A percentile compares a stretch with the other conserved stretches of the same genome.
Evolutionary conservation across 805 yeast genomes (phyloP).

Genomic region (Nakazawaea pomicola): DNA sequence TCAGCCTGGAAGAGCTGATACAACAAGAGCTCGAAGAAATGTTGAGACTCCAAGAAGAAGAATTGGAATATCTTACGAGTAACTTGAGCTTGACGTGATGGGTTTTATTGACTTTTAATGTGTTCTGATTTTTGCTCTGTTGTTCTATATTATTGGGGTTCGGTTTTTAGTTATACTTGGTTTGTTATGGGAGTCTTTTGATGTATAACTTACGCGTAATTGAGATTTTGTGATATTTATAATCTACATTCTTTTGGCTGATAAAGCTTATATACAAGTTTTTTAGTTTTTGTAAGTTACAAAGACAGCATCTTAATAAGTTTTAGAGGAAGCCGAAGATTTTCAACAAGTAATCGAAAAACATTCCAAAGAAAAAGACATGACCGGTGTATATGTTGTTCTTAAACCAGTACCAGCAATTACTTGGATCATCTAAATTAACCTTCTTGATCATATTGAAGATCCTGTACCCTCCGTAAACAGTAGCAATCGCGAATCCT

Average conservation of each 20-base stretch:
- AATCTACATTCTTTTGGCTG: too few species aligned
- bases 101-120: background rate
- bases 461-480: constrained; percentile 65
- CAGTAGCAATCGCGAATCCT: constrained; percentile 65
- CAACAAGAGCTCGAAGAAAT: constrained; percentile 16
- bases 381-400: constrained; percentile 76
- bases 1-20: constrained; percentile 4
- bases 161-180: background rate
- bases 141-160: background rate
- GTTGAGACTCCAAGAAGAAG: constrained; percentile 14
- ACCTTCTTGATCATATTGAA: constrained; percentile 66
- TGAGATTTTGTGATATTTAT: too few species aligned
- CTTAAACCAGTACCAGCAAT: constrained; percentile 80
- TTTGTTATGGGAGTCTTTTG: background rate
- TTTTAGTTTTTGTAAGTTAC: too few species aligned
- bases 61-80: constrained; percentile 13
- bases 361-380: constrained; percentile 59
- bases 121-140: background rate
- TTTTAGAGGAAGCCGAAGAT: constrained; percentile 37
- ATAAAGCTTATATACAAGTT: too few species aligned
- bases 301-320: too few species aligned
- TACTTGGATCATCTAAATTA: constrained; percentile 69
- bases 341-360: constrained; percentile 57
- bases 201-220: too few species aligned
- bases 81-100: constrained; percentile 9